These are phyloP conservation scores for Fusarium anguioides DNA, from an alignment of 2,329 filamentous ascomycete species.

Conservation along the genomic window DNA sequence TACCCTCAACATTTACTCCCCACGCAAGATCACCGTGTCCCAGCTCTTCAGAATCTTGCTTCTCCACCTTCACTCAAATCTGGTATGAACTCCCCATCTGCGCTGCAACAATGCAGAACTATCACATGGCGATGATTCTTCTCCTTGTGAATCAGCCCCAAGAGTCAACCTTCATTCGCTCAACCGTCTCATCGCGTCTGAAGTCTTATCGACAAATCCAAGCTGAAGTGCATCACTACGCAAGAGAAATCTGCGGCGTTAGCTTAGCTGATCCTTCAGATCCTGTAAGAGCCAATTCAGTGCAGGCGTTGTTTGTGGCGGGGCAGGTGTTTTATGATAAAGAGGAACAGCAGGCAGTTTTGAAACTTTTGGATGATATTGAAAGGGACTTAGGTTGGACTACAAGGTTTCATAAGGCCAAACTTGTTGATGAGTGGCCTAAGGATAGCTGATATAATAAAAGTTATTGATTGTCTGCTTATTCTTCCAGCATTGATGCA, in stretches of 20 bases:
- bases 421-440: constrained; percentile 36
- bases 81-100: constrained; percentile 74
- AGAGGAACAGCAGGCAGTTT: constrained; percentile 64
- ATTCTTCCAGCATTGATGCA: background rate
- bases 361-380: constrained; percentile 66
- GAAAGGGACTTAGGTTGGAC: constrained; percentile 73
- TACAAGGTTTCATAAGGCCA: constrained; percentile 51
- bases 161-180: constrained; percentile 40
- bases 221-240: constrained; percentile 24
- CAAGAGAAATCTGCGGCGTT: constrained; percentile 39
- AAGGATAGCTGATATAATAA: background rate
- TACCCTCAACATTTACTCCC: constrained; percentile 28
- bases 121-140: constrained; percentile 72
- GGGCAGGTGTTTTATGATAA: constrained; percentile 55
- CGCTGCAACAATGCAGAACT: constrained; percentile 73
- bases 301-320: constrained; percentile 39
- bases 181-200: constrained; percentile 36
- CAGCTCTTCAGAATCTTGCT: background rate
- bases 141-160: constrained; percentile 63
- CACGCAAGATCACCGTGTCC: constrained; percentile 23
- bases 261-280: constrained; percentile 35
- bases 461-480: too few species aligned
- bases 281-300: constrained; percentile 34
- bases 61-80: constrained; percentile 59
- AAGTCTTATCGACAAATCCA: constrained; percentile 36